Percentiles rank a stretch among this genome's conserved stretches.
Conservation (phyloP, 2,329 filamentous ascomycete genomes). For the Phaeosphaeria sp. region DNA sequence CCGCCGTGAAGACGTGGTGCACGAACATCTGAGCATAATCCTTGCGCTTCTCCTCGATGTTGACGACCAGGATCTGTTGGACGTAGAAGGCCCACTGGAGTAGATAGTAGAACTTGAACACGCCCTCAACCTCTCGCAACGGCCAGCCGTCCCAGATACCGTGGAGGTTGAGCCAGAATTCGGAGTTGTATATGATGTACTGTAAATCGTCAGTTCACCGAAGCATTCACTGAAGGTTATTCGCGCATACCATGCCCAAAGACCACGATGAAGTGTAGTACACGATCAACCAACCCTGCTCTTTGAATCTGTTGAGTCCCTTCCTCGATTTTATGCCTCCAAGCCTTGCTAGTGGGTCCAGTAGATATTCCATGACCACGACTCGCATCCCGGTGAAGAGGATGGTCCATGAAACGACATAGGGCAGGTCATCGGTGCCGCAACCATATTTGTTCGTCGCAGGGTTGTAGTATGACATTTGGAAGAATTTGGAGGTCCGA, state of each 20-base stretch:
- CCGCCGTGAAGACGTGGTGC: slow-evolving; percentile 89
- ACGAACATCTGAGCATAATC: slow-evolving; percentile 96
- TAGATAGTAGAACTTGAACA: slow-evolving; percentile 89
- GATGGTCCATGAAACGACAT: slow-evolving; percentile 79
- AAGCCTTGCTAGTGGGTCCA: slow-evolving; percentile 76
- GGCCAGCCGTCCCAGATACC: slow-evolving; percentile 89
- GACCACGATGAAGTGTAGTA: slow-evolving; percentile 86
- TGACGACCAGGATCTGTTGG: slow-evolving; percentile 91
- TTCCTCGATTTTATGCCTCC: slow-evolving; percentile 79
- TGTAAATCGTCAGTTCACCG: slow-evolving; percentile 47
- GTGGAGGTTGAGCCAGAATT: slow-evolving; percentile 77
- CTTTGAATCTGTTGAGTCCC: slow-evolving; percentile 81
- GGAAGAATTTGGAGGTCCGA: slow-evolving; percentile 87
- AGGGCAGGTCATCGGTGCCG: slow-evolving; percentile 79
- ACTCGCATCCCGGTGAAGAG: slow-evolving; percentile 88
- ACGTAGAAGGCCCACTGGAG: slow-evolving; percentile 92
- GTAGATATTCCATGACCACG: slow-evolving; percentile 82
- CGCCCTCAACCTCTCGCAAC: slow-evolving; percentile 72
- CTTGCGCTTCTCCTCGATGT: slow-evolving; percentile 93
- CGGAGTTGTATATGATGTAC: slow-evolving; percentile 81
- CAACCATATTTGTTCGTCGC: slow-evolving; percentile 73
- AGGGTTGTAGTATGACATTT: slow-evolving; percentile 81
- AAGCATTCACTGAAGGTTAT: background rate
- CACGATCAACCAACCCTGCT: slow-evolving; percentile 89
- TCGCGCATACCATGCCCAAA: slow-evolving; percentile 73